A percentile compares a stretch with the other conserved stretches of the same genome.
Evolutionary conservation across 345 rosid species (phyloP).

Genomic region (Lepidium africanum): DNA sequence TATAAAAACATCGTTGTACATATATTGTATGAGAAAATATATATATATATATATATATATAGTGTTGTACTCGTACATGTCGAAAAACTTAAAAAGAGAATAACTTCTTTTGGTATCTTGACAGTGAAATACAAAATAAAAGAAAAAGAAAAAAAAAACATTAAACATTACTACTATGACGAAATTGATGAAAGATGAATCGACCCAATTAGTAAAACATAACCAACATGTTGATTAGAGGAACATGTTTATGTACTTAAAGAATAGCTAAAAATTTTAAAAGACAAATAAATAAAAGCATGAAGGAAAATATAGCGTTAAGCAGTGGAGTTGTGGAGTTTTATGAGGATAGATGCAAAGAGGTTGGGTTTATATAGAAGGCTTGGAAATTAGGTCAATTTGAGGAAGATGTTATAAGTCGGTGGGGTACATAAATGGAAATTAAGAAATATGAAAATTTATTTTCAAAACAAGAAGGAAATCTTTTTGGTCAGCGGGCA

Average conservation of each 20-base stretch:
- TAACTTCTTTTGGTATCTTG: not conserved
- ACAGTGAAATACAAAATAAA: not conserved
- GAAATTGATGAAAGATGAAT: not conserved
- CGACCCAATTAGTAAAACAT: not conserved
- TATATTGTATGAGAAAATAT: not conserved
- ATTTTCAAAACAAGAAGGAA: not conserved
- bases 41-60: not conserved
- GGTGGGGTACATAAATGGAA: not conserved
- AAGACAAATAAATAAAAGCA: not conserved
- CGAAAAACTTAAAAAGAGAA: not conserved
- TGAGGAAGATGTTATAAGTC: not conserved
- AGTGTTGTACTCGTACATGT: not conserved
- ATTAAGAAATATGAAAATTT: not conserved
- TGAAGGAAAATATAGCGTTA: not conserved
- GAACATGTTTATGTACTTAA: not conserved
- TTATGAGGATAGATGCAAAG: not conserved
- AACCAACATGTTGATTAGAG: not conserved
- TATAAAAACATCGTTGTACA: not conserved
- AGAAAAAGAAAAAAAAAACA: no score
- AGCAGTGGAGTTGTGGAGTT: constrained; percentile 4
- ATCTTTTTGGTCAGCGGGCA: constrained; percentile 18
- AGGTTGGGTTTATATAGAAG: constrained; percentile 23
- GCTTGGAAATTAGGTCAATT: constrained; percentile 28
- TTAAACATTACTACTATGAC: no score
- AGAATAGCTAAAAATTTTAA: not conserved